Conservation (phyloP, 805 yeast genomes). For the Wickerhamiella azymoides region DNA sequence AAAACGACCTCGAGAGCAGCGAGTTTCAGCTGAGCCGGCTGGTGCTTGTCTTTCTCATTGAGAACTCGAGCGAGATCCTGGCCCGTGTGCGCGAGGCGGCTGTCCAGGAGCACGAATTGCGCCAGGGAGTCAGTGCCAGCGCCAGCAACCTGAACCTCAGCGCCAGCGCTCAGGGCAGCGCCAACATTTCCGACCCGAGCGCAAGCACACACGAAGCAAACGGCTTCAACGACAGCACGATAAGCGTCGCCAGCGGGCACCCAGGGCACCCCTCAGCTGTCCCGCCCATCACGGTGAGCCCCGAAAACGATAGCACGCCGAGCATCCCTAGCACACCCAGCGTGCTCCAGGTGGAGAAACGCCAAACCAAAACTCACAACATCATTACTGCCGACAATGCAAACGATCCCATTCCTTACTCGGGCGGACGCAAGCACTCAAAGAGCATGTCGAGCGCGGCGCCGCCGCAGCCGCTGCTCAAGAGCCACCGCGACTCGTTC, state of each 20-base stretch:
- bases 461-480: conserved; percentile 6
- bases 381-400: background rate
- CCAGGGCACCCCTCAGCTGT: background rate
- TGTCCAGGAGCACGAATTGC: conserved; percentile 21
- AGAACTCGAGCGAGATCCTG: conserved; percentile 64
- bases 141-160: background rate
- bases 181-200: background rate
- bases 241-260: background rate
- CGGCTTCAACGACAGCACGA: background rate
- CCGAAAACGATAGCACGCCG: background rate
- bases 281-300: background rate
- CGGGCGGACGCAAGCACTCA: conserved; percentile 9
- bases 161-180: background rate
- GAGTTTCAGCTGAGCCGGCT: conserved; percentile 79
- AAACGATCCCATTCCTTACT: conserved; percentile 1
- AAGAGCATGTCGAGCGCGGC: conserved; percentile 10
- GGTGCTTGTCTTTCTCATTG: conserved; percentile 79
- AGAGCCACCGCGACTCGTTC: conserved; percentile 5
- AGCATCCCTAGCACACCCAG: background rate
- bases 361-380: background rate
- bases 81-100: conserved; percentile 32
- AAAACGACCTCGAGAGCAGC: conserved; percentile 81
- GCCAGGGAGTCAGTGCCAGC: background rate
- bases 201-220: background rate
- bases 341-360: background rate